Percentiles rank a stretch among this genome's conserved stretches.
Conservation (phyloP, 768 basidiomycete genomes). For the Candolleomyces efflorescens region DNA sequence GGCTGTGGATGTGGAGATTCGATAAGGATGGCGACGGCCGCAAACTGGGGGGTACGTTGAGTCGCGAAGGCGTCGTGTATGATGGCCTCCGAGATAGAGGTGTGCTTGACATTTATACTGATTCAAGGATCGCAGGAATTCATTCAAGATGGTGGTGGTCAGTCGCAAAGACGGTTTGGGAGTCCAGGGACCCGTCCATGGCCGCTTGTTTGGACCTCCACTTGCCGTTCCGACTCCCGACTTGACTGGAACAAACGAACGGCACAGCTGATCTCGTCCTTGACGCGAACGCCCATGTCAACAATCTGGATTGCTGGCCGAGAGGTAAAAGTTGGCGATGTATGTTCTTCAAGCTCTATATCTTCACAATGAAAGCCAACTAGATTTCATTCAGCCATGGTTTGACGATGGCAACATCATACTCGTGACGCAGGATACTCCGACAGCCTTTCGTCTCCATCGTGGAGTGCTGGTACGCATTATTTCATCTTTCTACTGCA, state of each 20-base stretch:
- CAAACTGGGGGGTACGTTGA: slow-evolving; percentile 46
- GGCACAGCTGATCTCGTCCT: not conserved
- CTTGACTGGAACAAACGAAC: too few relatives aligned
- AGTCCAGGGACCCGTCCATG: too few relatives aligned
- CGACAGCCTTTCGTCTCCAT: slow-evolving; percentile 51
- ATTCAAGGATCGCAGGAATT: not conserved
- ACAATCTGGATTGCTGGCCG: slow-evolving; percentile 7
- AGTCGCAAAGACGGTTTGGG: too few relatives aligned
- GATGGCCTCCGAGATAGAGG: slow-evolving; percentile 7
- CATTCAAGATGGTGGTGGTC: not conserved
- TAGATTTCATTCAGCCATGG: slow-evolving; percentile 36
- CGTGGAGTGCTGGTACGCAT: slow-evolving; percentile 36
- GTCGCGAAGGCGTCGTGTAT: slow-evolving; percentile 44
- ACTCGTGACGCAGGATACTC: slow-evolving; percentile 37
- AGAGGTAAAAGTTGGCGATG: slow-evolving; percentile 17
- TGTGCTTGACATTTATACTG: not conserved
- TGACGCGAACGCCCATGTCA: not conserved
- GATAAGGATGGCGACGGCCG: slow-evolving; percentile 54
- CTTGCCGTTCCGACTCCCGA: too few relatives aligned
- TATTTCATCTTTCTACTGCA: not conserved
- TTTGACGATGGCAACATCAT: slow-evolving; percentile 61
- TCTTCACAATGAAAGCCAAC: not conserved
- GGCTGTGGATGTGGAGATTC: slow-evolving; percentile 52
- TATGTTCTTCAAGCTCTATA: slow-evolving; percentile 1
- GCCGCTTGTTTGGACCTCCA: too few relatives aligned